Evolutionary conservation across 2,329 filamentous ascomycete genomes (phyloP).

Genomic region (Colletotrichum tropicale): DNA sequence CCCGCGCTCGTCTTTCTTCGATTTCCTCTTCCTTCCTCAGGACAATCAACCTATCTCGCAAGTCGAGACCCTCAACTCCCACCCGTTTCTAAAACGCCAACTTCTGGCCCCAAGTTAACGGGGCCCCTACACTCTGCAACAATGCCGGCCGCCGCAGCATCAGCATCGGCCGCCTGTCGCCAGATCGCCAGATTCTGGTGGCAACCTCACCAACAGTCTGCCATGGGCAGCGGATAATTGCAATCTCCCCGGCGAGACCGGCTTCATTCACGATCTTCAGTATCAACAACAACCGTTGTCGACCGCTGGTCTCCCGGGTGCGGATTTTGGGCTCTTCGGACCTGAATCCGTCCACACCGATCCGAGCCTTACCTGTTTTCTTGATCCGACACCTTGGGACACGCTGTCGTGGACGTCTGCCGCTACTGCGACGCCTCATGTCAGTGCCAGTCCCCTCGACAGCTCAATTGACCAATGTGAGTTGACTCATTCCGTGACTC

Average conservation of each 20-base stretch:
- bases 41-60: not conserved
- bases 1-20: not conserved
- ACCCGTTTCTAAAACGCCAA: not conserved
- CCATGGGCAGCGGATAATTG: conserved; percentile 10
- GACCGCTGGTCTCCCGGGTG: conserved; percentile 10
- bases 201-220: conserved; percentile 3
- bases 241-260: conserved; percentile 5
- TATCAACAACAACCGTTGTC: conserved; percentile 1
- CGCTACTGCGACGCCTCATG: not conserved
- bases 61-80: not conserved
- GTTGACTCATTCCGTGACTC: not conserved
- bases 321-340: conserved; percentile 6
- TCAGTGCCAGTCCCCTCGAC: conserved; percentile 16
- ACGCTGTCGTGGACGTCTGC: conserved; percentile 8
- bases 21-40: not conserved
- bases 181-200: not conserved
- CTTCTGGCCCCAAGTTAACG: conserved; percentile 7
- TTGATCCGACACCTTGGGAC: conserved; percentile 15
- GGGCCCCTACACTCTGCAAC: conserved; percentile 22
- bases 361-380: conserved; percentile 3
- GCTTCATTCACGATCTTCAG: not conserved
- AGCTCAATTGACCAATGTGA: conserved; percentile 7
- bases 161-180: not conserved
- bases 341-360: conserved; percentile 11
- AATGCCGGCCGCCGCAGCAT: conserved; percentile 13